phyloP scores from a whole-genome alignment of 2,329 filamentous ascomycete genomes.

The Trichoderma oligosporum region DNA sequence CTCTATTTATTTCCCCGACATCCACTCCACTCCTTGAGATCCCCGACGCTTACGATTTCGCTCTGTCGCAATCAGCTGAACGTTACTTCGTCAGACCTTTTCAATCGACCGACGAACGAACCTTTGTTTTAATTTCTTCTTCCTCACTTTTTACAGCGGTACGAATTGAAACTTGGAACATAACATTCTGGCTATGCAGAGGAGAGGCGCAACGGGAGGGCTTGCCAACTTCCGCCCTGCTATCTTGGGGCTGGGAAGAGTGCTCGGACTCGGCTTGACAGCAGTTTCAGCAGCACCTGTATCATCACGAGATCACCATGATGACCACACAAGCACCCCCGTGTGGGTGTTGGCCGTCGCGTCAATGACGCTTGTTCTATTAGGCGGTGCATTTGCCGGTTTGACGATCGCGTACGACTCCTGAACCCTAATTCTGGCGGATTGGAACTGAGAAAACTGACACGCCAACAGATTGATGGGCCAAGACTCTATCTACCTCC shows the following conservation, averaged over 20 bases:
- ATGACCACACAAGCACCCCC: slow-evolving; percentile 53
- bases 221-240: slow-evolving; percentile 44
- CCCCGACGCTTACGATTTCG: background rate
- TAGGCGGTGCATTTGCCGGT: slow-evolving; percentile 90
- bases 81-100: background rate
- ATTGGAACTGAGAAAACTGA: slow-evolving; percentile 6
- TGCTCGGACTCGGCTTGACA: slow-evolving; percentile 48
- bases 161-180: background rate
- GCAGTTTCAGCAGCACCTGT: slow-evolving; percentile 49
- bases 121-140: background rate
- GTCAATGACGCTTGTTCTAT: slow-evolving; percentile 75
- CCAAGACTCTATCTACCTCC: slow-evolving; percentile 93
- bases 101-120: background rate
- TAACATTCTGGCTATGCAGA: slow-evolving; percentile 27
- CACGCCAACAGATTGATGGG: slow-evolving; percentile 51
- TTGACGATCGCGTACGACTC: slow-evolving; percentile 73
- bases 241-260: slow-evolving; percentile 49
- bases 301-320: slow-evolving; percentile 36
- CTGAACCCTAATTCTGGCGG: slow-evolving; percentile 11
- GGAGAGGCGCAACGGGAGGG: slow-evolving; percentile 28
- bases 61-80: too few species aligned
- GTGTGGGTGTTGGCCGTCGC: slow-evolving; percentile 79
- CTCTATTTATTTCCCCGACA: background rate
- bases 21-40: background rate
- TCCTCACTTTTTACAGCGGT: too few species aligned